Conservation (phyloP, 75 land plant genomes). For the Chamaecyparis obtusa region DNA sequence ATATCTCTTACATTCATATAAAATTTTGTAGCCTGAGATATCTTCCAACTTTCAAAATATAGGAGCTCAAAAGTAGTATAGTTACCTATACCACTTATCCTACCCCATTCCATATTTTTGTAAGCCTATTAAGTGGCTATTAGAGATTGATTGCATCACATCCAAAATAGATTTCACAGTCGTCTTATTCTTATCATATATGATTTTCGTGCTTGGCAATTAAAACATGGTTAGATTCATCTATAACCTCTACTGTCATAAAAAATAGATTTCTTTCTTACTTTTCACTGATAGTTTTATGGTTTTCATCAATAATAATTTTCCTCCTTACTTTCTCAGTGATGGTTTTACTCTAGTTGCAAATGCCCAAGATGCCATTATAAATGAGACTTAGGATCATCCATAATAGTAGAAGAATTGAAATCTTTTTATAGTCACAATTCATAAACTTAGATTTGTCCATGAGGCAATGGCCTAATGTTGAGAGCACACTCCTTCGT, state of each 20-base stretch:
- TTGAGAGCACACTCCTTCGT: no score
- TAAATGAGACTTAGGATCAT: neutral
- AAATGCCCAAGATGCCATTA: neutral
- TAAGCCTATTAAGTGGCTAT: neutral
- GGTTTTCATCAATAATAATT: no score
- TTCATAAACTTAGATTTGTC: neutral
- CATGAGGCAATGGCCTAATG: no score
- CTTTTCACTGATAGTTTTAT: no score
- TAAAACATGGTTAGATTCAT: neutral
- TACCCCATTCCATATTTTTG: neutral
- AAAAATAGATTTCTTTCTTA: neutral
- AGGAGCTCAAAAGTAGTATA: neutral
- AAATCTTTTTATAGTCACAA: neutral
- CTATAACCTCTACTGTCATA: neutral
- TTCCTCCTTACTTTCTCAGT: neutral
- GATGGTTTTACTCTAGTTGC: neutral
- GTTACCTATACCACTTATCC: neutral
- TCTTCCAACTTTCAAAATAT: neutral
- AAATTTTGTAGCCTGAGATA: neutral
- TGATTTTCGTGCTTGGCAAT: neutral
- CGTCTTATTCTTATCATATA: neutral
- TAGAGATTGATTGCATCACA: neutral
- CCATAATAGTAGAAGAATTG: neutral
- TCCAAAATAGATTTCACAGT: neutral
- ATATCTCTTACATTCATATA: neutral